These are phyloP conservation scores for Tetrapisispora namnaoensis DNA, from an alignment of 805 yeast genomes.

Conservation along the genomic window DNA sequence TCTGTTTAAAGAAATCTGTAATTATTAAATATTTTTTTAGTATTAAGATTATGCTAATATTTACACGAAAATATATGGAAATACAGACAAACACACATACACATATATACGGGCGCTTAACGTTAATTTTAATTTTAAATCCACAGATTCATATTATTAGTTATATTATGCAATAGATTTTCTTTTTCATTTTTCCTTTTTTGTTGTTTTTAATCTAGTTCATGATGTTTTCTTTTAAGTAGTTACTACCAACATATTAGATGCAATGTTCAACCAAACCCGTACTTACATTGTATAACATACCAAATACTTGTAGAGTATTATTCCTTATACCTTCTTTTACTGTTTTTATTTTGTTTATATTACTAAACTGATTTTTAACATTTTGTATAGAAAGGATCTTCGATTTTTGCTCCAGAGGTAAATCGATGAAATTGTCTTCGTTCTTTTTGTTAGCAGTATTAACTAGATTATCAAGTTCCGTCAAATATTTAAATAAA, in stretches of 20 bases:
- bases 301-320: constrained; percentile 68
- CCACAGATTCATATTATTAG: no score
- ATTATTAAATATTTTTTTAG: no score
- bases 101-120: no score
- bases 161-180: no score
- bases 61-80: no score
- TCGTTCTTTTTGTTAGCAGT: constrained; percentile 33
- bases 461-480: constrained; percentile 58
- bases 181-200: no score
- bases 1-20: no score
- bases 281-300: constrained; percentile 72
- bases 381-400: constrained; percentile 70
- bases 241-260: no score
- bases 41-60: no score
- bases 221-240: background rate
- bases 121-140: no score
- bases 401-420: constrained; percentile 17
- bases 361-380: constrained; percentile 55
- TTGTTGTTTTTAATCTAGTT: no score
- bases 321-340: constrained; percentile 51
- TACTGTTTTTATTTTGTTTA: constrained; percentile 48
- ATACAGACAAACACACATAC: no score
- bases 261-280: constrained; percentile 37
- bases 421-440: constrained; percentile 31
- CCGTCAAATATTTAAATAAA: constrained; percentile 40